Evolutionary conservation across 2,329 filamentous ascomycete species (phyloP).

Genomic region (Fusarium longipes): DNA sequence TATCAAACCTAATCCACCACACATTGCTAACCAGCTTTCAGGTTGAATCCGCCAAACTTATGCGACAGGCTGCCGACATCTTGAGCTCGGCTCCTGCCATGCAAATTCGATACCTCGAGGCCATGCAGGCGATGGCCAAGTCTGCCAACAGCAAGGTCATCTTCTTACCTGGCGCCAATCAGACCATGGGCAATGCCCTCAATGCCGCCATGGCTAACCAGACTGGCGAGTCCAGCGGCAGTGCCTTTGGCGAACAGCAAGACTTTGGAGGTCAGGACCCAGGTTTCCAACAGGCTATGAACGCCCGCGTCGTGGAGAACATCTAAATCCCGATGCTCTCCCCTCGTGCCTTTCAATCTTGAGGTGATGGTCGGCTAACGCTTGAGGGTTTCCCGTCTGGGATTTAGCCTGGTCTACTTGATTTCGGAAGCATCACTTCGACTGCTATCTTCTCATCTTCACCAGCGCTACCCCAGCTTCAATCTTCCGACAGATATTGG

Average conservation of each 20-base stretch:
- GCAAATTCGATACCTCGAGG: constrained; percentile 98
- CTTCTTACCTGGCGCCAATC: constrained; percentile 74
- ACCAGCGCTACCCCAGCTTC: constrained; percentile 20
- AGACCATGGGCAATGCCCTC: constrained; percentile 64
- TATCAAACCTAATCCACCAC: neutral
- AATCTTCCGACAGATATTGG: constrained; percentile 7
- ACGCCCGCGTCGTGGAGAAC: constrained; percentile 84
- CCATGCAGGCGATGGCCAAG: constrained; percentile 99
- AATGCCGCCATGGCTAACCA: constrained; percentile 57
- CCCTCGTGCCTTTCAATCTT: constrained; percentile 20
- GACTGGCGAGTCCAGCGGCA: constrained; percentile 64
- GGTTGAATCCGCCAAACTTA: constrained; percentile 94
- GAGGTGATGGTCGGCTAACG: constrained; percentile 48
- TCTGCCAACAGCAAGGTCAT: constrained; percentile 89
- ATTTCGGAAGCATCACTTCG: constrained; percentile 43
- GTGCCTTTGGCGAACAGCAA: constrained; percentile 53
- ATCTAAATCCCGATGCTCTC: constrained; percentile 66
- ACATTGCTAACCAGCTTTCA: constrained; percentile 28
- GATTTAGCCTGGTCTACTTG: constrained; percentile 53
- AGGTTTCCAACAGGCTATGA: constrained; percentile 83
- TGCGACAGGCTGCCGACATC: constrained; percentile 93
- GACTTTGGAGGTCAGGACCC: constrained; percentile 66
- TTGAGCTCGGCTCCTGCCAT: constrained; percentile 92
- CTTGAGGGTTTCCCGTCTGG: constrained; percentile 44
- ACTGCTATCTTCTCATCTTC: constrained; percentile 37